phyloP scores from a whole-genome alignment of 2,329 filamentous ascomycete species.

The Pseudogymnoascus sp. region DNA sequence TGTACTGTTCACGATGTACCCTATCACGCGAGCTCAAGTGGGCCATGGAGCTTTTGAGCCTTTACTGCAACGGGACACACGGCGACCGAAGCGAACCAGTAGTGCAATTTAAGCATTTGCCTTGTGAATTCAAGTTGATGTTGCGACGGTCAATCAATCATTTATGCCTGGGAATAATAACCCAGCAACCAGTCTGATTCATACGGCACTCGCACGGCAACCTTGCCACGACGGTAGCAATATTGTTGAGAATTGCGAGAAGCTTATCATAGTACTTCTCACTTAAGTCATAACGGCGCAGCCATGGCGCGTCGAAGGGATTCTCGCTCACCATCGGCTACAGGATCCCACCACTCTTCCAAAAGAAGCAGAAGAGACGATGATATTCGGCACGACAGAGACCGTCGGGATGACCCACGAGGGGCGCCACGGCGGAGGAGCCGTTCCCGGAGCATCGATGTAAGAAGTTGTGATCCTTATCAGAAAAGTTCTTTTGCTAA shows the following conservation, averaged over 20 bases:
- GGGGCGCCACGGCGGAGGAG: slow-evolving; percentile 44
- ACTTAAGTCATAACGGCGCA: slow-evolving; percentile 29
- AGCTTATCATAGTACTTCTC: slow-evolving; percentile 37
- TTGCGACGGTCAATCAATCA: neutral
- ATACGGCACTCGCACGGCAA: neutral
- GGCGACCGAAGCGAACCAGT: neutral
- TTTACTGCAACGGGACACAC: neutral
- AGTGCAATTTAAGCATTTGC: slow-evolving; percentile 3
- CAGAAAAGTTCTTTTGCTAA: slow-evolving; percentile 32
- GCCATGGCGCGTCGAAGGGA: slow-evolving; percentile 53
- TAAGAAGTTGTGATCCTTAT: slow-evolving; percentile 35
- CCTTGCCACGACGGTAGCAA: neutral
- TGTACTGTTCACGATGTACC: slow-evolving; percentile 4
- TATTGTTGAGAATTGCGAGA: slow-evolving; percentile 15
- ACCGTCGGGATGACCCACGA: slow-evolving; percentile 42
- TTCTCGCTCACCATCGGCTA: slow-evolving; percentile 83
- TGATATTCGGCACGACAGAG: slow-evolving; percentile 42
- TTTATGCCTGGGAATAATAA: neutral
- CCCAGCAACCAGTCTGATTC: neutral
- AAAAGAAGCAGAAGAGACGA: slow-evolving; percentile 44
- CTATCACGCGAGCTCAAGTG: slow-evolving; percentile 8
- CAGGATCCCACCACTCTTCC: slow-evolving; percentile 72
- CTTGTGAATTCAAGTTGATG: slow-evolving; percentile 8
- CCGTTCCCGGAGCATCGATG: slow-evolving; percentile 54
- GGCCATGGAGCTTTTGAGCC: neutral